Evolutionary conservation across 2,329 filamentous ascomycete genomes (phyloP).

Genomic region (Curvularia sp.): DNA sequence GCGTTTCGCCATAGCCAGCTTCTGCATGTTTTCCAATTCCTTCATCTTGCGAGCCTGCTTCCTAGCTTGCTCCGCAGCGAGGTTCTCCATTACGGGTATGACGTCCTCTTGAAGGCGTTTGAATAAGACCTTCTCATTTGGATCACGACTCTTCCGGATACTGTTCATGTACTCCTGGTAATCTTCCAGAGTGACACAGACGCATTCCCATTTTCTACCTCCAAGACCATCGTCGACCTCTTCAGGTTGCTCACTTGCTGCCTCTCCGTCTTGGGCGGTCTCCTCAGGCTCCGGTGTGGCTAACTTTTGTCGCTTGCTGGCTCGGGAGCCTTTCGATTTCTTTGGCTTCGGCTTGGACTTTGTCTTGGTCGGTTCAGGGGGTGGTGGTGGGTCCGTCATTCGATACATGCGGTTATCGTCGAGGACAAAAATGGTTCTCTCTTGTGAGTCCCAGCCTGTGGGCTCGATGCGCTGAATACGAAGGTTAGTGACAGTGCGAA

Average conservation of each 20-base stretch:
- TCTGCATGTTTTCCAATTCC: conserved; percentile 80
- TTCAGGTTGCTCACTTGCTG: conserved; percentile 34
- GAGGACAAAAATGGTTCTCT: conserved; percentile 86
- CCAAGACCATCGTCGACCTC: conserved; percentile 69
- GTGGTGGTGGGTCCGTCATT: conserved; percentile 74
- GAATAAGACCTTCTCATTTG: conserved; percentile 81
- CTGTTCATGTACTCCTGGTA: conserved; percentile 74
- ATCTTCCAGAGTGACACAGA: conserved; percentile 82
- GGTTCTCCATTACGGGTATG: conserved; percentile 81
- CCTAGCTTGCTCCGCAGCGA: conserved; percentile 70
- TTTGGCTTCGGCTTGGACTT: conserved; percentile 62
- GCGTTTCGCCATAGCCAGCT: conserved; percentile 90
- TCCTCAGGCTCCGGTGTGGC: conserved; percentile 55
- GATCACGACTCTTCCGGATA: conserved; percentile 77
- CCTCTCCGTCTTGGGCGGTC: conserved; percentile 48
- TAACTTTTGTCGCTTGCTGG: conserved; percentile 74
- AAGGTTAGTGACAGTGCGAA: conserved; percentile 25
- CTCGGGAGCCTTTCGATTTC: conserved; percentile 63
- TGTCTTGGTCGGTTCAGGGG: conserved; percentile 62
- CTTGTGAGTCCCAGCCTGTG: conserved; percentile 86
- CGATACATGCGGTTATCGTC: conserved; percentile 95
- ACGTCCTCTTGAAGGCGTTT: conserved; percentile 77
- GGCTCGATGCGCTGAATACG: conserved; percentile 70
- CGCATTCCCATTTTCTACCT: conserved; percentile 86
- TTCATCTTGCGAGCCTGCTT: conserved; percentile 78